phyloP scores from a whole-genome alignment of 192 early-diverging fungal genomes.

The Chytriomyces sp. region DNA sequence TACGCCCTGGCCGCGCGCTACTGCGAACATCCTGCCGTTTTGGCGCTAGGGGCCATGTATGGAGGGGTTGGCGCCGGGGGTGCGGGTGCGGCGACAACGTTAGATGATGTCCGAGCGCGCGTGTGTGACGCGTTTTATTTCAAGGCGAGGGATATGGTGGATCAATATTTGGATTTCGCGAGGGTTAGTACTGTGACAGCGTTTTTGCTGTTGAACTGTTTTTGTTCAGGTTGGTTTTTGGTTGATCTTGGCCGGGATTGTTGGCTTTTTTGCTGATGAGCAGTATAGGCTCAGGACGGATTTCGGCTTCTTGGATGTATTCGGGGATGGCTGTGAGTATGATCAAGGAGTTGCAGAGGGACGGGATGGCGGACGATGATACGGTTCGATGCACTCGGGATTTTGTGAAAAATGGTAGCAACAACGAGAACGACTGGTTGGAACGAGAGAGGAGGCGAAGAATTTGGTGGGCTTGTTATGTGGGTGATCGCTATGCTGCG shows the following conservation, averaged over 20 bases:
- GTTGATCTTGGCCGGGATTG: not conserved
- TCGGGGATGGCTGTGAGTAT: slow-evolving; percentile 54
- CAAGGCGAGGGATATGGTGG: slow-evolving; percentile 44
- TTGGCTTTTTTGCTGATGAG: not conserved
- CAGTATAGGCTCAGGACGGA: slow-evolving; percentile 25
- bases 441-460: slow-evolving; percentile 45
- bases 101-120: not conserved
- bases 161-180: slow-evolving; percentile 47
- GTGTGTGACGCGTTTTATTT: slow-evolving; percentile 47
- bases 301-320: slow-evolving; percentile 53
- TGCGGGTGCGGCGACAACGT: not conserved
- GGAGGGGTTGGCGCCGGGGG: not conserved
- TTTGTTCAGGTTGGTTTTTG: slow-evolving; percentile 39
- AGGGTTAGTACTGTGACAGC: slow-evolving; percentile 38
- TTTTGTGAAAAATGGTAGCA: not conserved
- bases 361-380: slow-evolving; percentile 38
- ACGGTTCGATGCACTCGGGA: not conserved
- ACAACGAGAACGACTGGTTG: slow-evolving; percentile 30
- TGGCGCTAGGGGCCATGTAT: not conserved
- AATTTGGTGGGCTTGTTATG: slow-evolving; percentile 53
- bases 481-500: slow-evolving; percentile 45
- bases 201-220: slow-evolving; percentile 37
- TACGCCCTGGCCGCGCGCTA: slow-evolving; percentile 48
- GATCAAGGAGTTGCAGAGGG: slow-evolving; percentile 46
- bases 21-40: slow-evolving; percentile 40